phyloP scores from a whole-genome alignment of 2,329 filamentous ascomycete genomes.

The Keithomyces neogunnii region DNA sequence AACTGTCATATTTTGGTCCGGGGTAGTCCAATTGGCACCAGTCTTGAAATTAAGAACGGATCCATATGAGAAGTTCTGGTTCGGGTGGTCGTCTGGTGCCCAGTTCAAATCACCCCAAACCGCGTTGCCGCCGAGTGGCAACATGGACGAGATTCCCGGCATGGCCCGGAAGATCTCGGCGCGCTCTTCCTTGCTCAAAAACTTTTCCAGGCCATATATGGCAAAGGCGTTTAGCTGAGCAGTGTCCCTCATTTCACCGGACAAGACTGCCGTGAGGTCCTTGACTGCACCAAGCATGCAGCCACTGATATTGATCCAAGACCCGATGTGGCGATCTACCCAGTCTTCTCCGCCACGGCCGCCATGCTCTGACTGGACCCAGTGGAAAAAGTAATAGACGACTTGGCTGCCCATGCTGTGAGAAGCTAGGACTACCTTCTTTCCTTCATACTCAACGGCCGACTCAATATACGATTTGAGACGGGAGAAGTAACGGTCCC shows the following conservation, averaged over 20 bases:
- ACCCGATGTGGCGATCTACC: constrained; percentile 84
- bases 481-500: constrained; percentile 90
- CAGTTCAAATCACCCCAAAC: constrained; percentile 89
- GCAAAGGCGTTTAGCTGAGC: constrained; percentile 94
- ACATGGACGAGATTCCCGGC: constrained; percentile 94
- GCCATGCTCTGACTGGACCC: constrained; percentile 70
- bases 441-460: constrained; percentile 60
- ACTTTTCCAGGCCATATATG: constrained; percentile 94
- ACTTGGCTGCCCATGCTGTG: constrained; percentile 99
- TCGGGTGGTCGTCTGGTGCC: constrained; percentile 78
- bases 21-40: constrained; percentile 53
- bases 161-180: constrained; percentile 93
- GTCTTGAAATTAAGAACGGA: constrained; percentile 76
- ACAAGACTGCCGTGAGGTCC: constrained; percentile 80
- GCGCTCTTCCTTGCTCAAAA: constrained; percentile 81
- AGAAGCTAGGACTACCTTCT: constrained; percentile 79
- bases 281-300: constrained; percentile 97
- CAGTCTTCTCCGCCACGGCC: constrained; percentile 77
- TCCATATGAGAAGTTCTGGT: constrained; percentile 66
- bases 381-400: constrained; percentile 72
- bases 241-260: constrained; percentile 97
- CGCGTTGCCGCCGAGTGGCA: constrained; percentile 84
- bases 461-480: constrained; percentile 87
- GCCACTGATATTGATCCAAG: constrained; percentile 97
- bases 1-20: constrained; percentile 71